Evolutionary conservation across 192 early-diverging fungal genomes (phyloP).

Genomic region (Rhizoclosmatium globosum): DNA sequence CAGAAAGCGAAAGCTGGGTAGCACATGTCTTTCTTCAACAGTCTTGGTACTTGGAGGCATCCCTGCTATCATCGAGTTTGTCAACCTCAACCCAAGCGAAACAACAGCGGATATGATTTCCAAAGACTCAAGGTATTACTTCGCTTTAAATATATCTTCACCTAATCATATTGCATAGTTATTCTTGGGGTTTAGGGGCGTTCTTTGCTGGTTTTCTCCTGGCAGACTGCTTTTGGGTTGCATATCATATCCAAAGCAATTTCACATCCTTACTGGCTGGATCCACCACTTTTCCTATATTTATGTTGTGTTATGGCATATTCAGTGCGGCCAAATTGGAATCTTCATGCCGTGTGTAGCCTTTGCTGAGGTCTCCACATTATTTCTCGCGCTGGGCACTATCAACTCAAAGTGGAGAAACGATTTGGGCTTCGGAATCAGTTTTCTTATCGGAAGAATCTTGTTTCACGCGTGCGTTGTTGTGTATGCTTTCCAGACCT

Average conservation of each 20-base stretch:
- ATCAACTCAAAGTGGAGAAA: constrained; percentile 52
- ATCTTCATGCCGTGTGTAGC: constrained; percentile 32
- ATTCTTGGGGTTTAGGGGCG: constrained; percentile 31
- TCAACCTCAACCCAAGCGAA: neutral
- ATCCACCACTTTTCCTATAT: constrained; percentile 67
- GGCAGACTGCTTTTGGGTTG: constrained; percentile 64
- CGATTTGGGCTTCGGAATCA: constrained; percentile 61
- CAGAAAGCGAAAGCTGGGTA: constrained; percentile 29
- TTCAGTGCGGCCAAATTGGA: constrained; percentile 51
- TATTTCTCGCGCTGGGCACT: constrained; percentile 64
- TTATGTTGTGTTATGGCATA: constrained; percentile 51
- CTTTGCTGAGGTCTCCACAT: constrained; percentile 65
- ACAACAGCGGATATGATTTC: constrained; percentile 15
- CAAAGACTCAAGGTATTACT: constrained; percentile 8
- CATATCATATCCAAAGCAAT: constrained; percentile 62
- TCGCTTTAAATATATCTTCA: neutral
- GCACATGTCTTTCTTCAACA: neutral
- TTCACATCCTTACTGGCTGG: constrained; percentile 66
- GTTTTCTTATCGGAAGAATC: constrained; percentile 45
- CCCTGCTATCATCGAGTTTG: constrained; percentile 3
- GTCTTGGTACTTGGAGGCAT: constrained; percentile 16
- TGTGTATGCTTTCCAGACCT: constrained; percentile 53
- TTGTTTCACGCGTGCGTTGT: constrained; percentile 53
- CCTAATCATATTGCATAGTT: neutral
- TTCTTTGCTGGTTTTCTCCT: constrained; percentile 63